Base-by-base conservation (phyloP, 192 early-diverging fungal genomes). In the Podila epigama region DNA sequence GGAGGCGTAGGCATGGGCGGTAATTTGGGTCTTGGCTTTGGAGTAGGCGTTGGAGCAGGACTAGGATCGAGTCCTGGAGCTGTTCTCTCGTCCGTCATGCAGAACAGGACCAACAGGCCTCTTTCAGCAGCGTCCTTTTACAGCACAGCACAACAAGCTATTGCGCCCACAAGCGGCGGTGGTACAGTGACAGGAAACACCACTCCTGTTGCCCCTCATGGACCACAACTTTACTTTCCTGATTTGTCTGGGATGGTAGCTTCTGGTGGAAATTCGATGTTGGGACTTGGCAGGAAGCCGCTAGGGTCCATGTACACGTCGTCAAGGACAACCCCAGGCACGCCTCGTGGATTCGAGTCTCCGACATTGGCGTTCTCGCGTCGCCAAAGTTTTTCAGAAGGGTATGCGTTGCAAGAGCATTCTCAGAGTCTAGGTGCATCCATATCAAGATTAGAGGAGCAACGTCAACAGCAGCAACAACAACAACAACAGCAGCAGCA, bases 81-180 rank as follows among this genome's bases (percentile, higher is more conserved):
- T 12, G 73, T 77, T 18, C 44, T 77, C 2, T 77, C 73, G 1
- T 58, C 63, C 6, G 73, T 77, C 44, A 77, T 77, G 66, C 73
- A 77, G 8, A 68, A 34, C 4, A 51, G 73, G 4, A 32, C 57
- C 16, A 59, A 44, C 10, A 60, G 73, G 32, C 66, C 73, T 4
- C 34, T 77, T 0, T 77, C 73, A 44, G 53, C 60, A 6, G 61
- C 60, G 9, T 68, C 73, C 12, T 77, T 77, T 48, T 77, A 77
- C 28, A 77, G 73, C 51, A 53, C 73, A 18, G 66, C 70, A 32
- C 34, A 59, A n/a, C 16, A 59, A 2, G 42, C 64, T 10, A 22
- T 32, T 54, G 27, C 29, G 25, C 28, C 52, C 11, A 9, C 44
- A 22, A 1, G 12, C n/a, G n/a, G n/a, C n/a, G n/a, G n/a, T 48